These are phyloP conservation scores for Dalbergia cochinchinensis DNA, from an alignment of 306 rosid genomes.

Conservation along the genomic window DNA sequence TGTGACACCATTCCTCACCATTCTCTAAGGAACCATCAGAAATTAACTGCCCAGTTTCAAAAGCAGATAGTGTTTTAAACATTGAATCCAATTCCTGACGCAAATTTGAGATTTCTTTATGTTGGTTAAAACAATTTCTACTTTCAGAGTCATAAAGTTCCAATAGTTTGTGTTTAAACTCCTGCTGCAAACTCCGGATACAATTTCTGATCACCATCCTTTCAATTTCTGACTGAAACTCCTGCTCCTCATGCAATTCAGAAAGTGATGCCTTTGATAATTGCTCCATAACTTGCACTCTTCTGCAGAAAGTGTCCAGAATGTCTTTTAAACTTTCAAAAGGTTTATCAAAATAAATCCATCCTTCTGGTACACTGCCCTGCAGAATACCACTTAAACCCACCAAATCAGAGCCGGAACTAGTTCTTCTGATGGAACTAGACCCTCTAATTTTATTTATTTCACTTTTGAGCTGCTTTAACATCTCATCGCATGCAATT, in stretches of 20 bases:
- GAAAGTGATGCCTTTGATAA: slow-evolving; percentile 57
- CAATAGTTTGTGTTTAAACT: slow-evolving; percentile 58
- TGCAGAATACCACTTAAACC: slow-evolving; percentile 76
- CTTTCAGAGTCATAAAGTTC: slow-evolving; percentile 53
- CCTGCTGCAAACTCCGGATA: slow-evolving; percentile 60
- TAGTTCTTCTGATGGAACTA: slow-evolving; percentile 55
- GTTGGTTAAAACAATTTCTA: slow-evolving; percentile 57
- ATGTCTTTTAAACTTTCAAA: slow-evolving; percentile 58
- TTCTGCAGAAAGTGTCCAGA: slow-evolving; percentile 53
- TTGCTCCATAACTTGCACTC: slow-evolving; percentile 54
- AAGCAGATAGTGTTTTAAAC: slow-evolving; percentile 59
- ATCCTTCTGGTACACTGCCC: slow-evolving; percentile 64
- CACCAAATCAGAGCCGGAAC: slow-evolving; percentile 66
- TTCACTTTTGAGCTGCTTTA: slow-evolving; percentile 71
- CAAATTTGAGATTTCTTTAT: slow-evolving; percentile 68
- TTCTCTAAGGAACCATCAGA: slow-evolving; percentile 77
- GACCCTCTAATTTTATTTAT: slow-evolving; percentile 59
- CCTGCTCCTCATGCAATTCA: slow-evolving; percentile 75
- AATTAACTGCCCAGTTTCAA: slow-evolving; percentile 68
- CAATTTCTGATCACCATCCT: slow-evolving; percentile 65
- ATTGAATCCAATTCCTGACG: slow-evolving; percentile 72
- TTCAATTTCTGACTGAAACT: slow-evolving; percentile 75
- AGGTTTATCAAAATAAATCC: slow-evolving; percentile 58
- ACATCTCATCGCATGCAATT: slow-evolving; percentile 53
- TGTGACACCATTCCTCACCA: slow-evolving; percentile 61